Evolutionary conservation across 495 filamentous ascomycete species (phyloP), one percentile per base, ranked within the genome.

Genomic region (Penicillium canariense): DNA sequence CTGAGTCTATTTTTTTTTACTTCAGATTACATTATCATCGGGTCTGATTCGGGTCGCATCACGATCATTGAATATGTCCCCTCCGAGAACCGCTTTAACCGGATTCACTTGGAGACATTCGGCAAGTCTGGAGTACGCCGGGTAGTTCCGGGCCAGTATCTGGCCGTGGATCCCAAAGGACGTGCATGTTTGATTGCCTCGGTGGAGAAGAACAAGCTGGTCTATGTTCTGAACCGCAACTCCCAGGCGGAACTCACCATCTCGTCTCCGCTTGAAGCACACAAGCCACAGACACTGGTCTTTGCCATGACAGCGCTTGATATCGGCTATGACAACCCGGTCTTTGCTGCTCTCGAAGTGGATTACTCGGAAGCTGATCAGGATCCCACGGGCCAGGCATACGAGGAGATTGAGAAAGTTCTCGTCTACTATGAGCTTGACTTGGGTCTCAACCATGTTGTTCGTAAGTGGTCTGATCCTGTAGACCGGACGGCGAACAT

Each of bases 201-300:
- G 8, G 80, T 94, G 53, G 95, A 99, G 73, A 99, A 99, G 83
- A 97, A 97, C 73, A 97, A 97, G 75, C 88, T 99, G 60, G 95
- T 97, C 66, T 99, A 97, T 72, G 93, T 97, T 65, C 80, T 99
- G 50, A 97, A 97, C 74, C 87, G 95, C 34, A 96, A 96, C 73
- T 82, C 91, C 32, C 89, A 96, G 72, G 91, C 89, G 28, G 91
- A 96, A 67, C 81, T 97, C 63, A 94, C 91, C 23, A 97, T 97
- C 34, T 99, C 95, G 5, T 97, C 92, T 14, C 93, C 95, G 1
- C 77, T 97, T n/a, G 95, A 97, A 73, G 95, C 95, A 5, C 94
- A 97, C 72, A 95, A 91, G 69, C 84, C 90, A n/a, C 91, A 96
- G 50, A 94, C 90, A 1, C 68, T 97, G 47, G 91, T 97, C 14